Evolutionary conservation across 208 protist genomes (phyloP), one percentile per base, ranked within the genome.

Genomic region (Crithidia sp.): DNA sequence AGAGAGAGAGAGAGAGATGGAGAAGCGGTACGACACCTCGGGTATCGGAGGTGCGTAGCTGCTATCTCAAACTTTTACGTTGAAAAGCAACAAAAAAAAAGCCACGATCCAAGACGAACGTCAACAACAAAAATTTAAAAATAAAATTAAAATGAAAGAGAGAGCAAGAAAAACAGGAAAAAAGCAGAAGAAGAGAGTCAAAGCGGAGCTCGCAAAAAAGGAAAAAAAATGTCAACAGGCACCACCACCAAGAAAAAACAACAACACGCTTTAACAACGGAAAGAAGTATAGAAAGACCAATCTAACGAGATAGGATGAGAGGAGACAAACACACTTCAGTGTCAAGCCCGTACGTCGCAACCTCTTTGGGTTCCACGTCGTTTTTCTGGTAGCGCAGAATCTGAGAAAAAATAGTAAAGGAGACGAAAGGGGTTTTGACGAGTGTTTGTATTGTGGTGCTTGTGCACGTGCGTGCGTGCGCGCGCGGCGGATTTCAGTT

Each of bases 31-130:
- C 45, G 45, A 50, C 10, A 50, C 28, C 28, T 28, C 28, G 28
- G 28, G 28, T 28, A 28, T 28, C 28, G 28, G 28, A 28, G 28
- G 28, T 28, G 28, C 28, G 28, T 28, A 28, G 28, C 28, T 28
- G 28, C 28, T 28, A 28, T 28, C 28, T 28, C 28, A 28, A 28
- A 28, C 28, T 50, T 14, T 8, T 50, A 8, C 45, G 45, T 50
- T 50, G n/a, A 52, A 50, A 44, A 64, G 19, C n/a, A 64, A 50
- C 0, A 19, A 64, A 64, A 64, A 64, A 62, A 53, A 52, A 60
- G 57, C 17, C n/a, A 9, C 6, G 8, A 41, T 64, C 14, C 47
- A 60, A 49, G n/a, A 63, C 13, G n/a, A 12, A 52, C 28, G 50
- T 28, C n/a, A 55, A 13, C 63, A 54, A 71, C 40, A 65, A 62